Evolutionary conservation across 73 alveolate species (phyloP).

Genomic region (Uronychia setigera): DNA sequence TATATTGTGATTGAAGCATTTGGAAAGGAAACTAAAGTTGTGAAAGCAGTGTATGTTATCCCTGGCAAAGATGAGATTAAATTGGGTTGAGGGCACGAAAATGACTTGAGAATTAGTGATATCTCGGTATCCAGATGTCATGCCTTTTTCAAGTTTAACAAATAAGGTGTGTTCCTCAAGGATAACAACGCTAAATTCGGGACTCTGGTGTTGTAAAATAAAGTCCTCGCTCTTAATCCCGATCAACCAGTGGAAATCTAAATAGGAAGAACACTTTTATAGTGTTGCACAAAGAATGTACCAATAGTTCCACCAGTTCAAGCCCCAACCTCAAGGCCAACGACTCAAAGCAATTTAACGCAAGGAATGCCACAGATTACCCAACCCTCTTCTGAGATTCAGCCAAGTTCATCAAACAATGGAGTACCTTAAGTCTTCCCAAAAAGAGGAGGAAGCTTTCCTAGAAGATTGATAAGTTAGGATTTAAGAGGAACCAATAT

Average conservation of each 20-base stretch:
- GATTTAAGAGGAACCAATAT: too few relatives aligned
- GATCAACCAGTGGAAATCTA: background rate
- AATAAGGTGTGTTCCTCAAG: background rate
- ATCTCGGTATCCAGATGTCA: slow-evolving; percentile 86
- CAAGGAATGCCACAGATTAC: too few relatives aligned
- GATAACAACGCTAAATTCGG: background rate
- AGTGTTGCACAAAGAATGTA: background rate
- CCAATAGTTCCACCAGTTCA: background rate
- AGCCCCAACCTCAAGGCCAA: background rate
- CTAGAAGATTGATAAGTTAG: too few relatives aligned
- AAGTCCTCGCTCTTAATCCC: background rate
- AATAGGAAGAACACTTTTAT: background rate
- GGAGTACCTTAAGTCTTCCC: too few relatives aligned
- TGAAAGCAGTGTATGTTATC: background rate
- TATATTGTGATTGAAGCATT: background rate
- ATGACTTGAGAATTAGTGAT: slow-evolving; percentile 82
- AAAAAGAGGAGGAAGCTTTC: too few relatives aligned
- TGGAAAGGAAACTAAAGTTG: background rate
- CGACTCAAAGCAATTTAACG: background rate
- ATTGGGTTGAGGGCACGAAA: slow-evolving; percentile 88
- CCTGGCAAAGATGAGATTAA: background rate
- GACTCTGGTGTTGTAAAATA: background rate
- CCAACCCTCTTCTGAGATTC: too few relatives aligned
- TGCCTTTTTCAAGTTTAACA: slow-evolving; percentile 23
- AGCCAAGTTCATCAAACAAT: too few relatives aligned